Percentiles rank a stretch among this genome's conserved stretches.
Conservation (phyloP, 345 rosid species). For the Ceriops decandra region DNA sequence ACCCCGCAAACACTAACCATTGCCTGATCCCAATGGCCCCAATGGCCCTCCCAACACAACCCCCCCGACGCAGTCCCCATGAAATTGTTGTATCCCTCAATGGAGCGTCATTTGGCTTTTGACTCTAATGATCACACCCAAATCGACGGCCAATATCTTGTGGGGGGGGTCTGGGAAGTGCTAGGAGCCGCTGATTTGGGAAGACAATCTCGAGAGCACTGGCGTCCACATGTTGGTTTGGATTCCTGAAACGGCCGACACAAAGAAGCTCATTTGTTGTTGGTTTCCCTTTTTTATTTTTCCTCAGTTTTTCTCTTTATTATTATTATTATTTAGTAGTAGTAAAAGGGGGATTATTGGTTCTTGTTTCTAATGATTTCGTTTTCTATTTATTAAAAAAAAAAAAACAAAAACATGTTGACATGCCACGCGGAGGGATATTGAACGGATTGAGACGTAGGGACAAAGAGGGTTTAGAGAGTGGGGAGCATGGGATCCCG, state of each 20-base stretch:
- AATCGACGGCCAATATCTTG: constrained; percentile 14
- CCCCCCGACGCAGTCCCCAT: constrained; percentile 9
- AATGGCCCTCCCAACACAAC: neutral
- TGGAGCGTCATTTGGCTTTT: constrained; percentile 2
- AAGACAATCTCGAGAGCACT: constrained; percentile 23
- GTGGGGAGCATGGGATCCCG: neutral
- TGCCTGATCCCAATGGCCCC: constrained; percentile 2
- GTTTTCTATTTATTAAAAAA: no score
- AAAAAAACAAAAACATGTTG: no score
- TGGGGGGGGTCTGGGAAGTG: no score
- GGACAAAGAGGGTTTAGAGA: neutral
- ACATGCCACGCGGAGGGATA: constrained; percentile 5
- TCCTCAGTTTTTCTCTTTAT: no score
- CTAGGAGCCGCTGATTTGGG: constrained; percentile 17
- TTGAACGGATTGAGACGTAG: constrained; percentile 18
- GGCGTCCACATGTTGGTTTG: constrained; percentile 20
- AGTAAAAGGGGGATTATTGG: neutral
- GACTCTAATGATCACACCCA: neutral
- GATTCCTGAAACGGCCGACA: constrained; percentile 34
- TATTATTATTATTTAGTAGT: no score
- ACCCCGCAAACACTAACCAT: neutral
- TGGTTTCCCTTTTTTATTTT: constrained; percentile 3
- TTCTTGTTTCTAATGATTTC: neutral
- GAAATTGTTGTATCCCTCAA: neutral
- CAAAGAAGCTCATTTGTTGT: constrained; percentile 30